Base-by-base conservation (phyloP, 768 basidiomycete species). In the Austroboletus eburneus region DNA sequence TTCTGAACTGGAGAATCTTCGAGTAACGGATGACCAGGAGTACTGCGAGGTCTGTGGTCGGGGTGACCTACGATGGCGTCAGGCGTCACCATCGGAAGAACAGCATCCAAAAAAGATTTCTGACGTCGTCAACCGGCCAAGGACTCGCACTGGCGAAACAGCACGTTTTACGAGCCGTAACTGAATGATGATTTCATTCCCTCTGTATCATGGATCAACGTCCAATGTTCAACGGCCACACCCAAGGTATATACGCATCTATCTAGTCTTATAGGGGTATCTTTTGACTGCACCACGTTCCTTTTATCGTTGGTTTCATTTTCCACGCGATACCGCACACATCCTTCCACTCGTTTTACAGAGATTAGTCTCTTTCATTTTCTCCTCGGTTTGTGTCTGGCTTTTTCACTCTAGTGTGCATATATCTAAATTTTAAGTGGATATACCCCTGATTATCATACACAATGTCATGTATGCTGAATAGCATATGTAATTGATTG, bases 31-130 rank as follows among this genome's bases (percentile, higher is more conserved):
- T 33, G 62, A 66, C 38, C 69, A 69, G 39, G 61, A 57, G 20
- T 78, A 76, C 46, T 91, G 87, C 61, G 69, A 75, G 4, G 58
- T 67, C 32, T 89, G 88, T 57, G 83, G 85, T 24, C 69, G 83
- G 50, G 80, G 80, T 35, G 53, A 56, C 25, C 33, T 37, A 23
- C 56, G 29, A 30, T 48, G 42, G 39, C 36, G 37, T 34, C 45
- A 43, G 6, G 43, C 44, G 37, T 46, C 46, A n/a, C 45, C 52
- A 21, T 44, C 13, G 36, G 55, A 55, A 16, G 54, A 50, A 25
- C 55, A 54, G 5, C 59, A 60, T 17, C 51, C 50, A 32, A 67
- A 5, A 6, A 6, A 54, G 60, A 57, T 58, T 9, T 39, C 46
- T 21, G 65, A 77, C 27, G 69, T 85, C 14, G 70, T 87, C 29